These are phyloP conservation scores for Barbarea vulgaris DNA, from an alignment of 345 rosid genomes.

Conservation along the genomic window DNA sequence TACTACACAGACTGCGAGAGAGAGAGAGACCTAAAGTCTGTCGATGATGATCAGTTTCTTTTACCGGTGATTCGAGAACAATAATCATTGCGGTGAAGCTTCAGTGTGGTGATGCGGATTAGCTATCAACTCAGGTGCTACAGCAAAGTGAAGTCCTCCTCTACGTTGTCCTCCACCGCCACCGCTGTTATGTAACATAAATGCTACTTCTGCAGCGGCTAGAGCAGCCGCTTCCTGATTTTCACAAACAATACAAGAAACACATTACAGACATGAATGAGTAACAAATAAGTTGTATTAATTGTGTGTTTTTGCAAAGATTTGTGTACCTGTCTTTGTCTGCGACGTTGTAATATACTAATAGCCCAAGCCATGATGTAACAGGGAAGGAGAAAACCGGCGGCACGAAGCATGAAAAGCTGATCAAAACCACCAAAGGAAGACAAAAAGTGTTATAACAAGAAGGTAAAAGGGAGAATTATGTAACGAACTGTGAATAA, in stretches of 20 bases:
- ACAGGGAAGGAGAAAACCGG: conserved; percentile 94
- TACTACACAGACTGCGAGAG: conserved; percentile 23
- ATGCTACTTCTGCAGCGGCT: conserved; percentile 88
- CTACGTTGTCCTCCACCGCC: conserved; percentile 62
- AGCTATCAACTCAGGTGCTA: conserved; percentile 63
- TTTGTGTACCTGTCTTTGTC: conserved; percentile 81
- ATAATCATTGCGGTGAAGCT: conserved; percentile 20
- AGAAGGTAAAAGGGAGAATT: neutral
- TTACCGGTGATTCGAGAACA: neutral
- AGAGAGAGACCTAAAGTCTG: conserved; percentile 19
- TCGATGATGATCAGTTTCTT: conserved; percentile 1
- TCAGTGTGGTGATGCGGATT: conserved; percentile 35
- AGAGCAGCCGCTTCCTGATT: conserved; percentile 89
- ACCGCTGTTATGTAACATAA: conserved; percentile 66
- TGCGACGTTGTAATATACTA: conserved; percentile 86
- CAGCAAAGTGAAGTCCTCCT: conserved; percentile 67
- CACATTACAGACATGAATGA: neutral
- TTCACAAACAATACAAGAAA: neutral
- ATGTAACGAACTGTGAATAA: neutral
- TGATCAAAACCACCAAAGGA: conserved; percentile 35
- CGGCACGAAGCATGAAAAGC: conserved; percentile 97
- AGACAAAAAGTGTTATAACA: conserved; percentile 6
- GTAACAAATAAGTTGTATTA: neutral
- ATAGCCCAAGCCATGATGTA: conserved; percentile 99
- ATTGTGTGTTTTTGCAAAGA: neutral